These are phyloP conservation scores for Gaeumannomyces tritici DNA, from an alignment of 2,329 filamentous ascomycete genomes.

Conservation along the genomic window DNA sequence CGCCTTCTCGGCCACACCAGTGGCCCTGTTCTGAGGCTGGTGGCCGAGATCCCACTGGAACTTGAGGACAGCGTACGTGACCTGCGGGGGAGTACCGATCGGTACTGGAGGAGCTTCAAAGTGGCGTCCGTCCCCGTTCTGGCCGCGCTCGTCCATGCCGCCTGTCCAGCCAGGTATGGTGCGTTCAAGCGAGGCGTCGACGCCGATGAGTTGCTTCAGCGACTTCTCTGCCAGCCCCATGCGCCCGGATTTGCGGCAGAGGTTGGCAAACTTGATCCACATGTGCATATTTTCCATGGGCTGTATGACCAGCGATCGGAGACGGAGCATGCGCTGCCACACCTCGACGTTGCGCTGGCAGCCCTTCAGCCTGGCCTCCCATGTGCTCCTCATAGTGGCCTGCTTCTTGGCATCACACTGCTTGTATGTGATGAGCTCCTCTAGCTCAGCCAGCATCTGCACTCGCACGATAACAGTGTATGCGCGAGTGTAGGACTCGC, in stretches of 20 bases:
- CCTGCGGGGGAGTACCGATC: slow-evolving; percentile 52
- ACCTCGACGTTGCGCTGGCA: slow-evolving; percentile 97
- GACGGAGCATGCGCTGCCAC: slow-evolving; percentile 96
- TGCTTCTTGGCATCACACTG: slow-evolving; percentile 85
- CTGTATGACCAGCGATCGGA: slow-evolving; percentile 83
- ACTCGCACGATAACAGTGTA: slow-evolving; percentile 98
- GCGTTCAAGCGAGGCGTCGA: slow-evolving; percentile 51
- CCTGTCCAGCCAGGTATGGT: slow-evolving; percentile 48
- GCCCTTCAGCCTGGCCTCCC: slow-evolving; percentile 89
- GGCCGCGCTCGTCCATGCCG: background rate
- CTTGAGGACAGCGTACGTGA: slow-evolving; percentile 95
- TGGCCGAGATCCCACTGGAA: slow-evolving; percentile 89
- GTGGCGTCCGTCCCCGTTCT: slow-evolving; percentile 6
- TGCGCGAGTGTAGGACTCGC: slow-evolving; percentile 94
- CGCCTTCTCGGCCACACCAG: slow-evolving; percentile 41
- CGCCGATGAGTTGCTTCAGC: slow-evolving; percentile 78
- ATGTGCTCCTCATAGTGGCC: slow-evolving; percentile 83
- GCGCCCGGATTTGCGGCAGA: slow-evolving; percentile 91
- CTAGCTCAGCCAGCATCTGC: slow-evolving; percentile 96
- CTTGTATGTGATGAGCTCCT: slow-evolving; percentile 97
- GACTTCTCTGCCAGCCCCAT: slow-evolving; percentile 95
- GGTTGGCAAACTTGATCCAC: slow-evolving; percentile 99
- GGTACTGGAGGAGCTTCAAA: slow-evolving; percentile 7
- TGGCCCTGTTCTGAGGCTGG: slow-evolving; percentile 32
- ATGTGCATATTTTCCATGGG: slow-evolving; percentile 94